Base-by-base conservation (phyloP, 768 basidiomycete species). In the Xerocomus brunneocitrinus region DNA sequence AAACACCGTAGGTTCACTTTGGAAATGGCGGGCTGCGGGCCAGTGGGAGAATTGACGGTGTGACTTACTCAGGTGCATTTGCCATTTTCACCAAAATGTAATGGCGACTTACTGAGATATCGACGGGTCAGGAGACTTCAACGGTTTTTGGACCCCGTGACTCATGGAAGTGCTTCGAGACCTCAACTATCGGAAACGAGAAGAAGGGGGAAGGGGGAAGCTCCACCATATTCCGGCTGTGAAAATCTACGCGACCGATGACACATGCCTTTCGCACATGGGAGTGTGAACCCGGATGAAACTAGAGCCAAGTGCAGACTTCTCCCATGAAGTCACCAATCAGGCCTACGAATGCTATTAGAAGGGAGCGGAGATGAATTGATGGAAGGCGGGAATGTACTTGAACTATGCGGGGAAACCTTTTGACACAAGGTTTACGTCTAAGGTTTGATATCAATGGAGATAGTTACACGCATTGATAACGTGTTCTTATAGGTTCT, bases 361-460 rank as follows among this genome's bases (percentile, higher is more conserved):
- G 50, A 50, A 24, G 22, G 31, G 46, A 46, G 34, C 46, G 46
- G 45, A 46, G 7, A 35, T 27, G 16, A 36, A 49, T 31, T 41
- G 45, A 50, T 51, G 42, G 39, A 57, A 47, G 50, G 50, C 49
- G 48, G 51, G 34, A 58, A 54, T 52, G 35, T 44, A 47, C 57
- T 44, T 40, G 52, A 19, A 35, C 14, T 24, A 49, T 43, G 38
- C 34, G 36, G 46, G 47, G 47, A 48, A 56, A 50, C 49, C 19
- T 46, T 38, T 41, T 34, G 27, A 32, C 46, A 48, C 49, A 55
- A 46, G 46, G 42, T 50, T 50, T 42, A 40, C 31, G 55, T 52
- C 39, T 35, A 60, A 55, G 50, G 63, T 57, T 67, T 56, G 52
- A 56, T 47, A 54, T 49, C 47, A 57, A 38, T 50, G 43, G 46